Conservation (phyloP, 352 stramenopile genomes). For the Phytophthora foliorum region DNA sequence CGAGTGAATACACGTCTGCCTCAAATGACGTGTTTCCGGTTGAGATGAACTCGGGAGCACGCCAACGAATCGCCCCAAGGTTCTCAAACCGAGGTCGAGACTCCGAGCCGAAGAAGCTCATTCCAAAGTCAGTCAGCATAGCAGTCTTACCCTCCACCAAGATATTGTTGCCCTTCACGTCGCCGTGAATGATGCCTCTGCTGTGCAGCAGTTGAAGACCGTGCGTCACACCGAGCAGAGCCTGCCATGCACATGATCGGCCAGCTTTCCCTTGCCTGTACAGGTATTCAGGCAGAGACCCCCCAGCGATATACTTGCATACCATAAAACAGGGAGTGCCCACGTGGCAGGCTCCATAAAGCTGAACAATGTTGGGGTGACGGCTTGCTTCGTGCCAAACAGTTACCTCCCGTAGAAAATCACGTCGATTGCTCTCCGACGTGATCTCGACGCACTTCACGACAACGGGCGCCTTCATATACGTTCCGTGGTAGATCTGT, state of each 20-base stretch:
- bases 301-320: constrained; percentile 9
- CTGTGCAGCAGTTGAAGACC: constrained; percentile 14
- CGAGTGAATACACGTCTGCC: constrained; percentile 14
- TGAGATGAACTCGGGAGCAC: constrained; percentile 10
- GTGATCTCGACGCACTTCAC: constrained; percentile 12
- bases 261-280: neutral
- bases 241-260: neutral
- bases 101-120: constrained; percentile 5
- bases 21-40: constrained; percentile 8
- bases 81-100: neutral
- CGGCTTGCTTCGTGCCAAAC: constrained; percentile 7
- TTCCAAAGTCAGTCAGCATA: constrained; percentile 20
- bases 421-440: neutral
- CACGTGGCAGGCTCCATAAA: constrained; percentile 14
- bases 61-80: constrained; percentile 11
- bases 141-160: constrained; percentile 8
- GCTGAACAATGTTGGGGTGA: constrained; percentile 13
- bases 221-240: constrained; percentile 10
- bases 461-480: constrained; percentile 1
- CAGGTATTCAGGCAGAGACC: constrained; percentile 8
- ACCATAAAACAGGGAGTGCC: constrained; percentile 15
- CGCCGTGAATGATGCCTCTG: constrained; percentile 10
- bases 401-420: constrained; percentile 20
- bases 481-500: constrained; percentile 8
- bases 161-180: constrained; percentile 21